These are phyloP conservation scores for Sugiyamaella grinbergsii DNA, from an alignment of 1,139 yeast genomes.

Conservation along the genomic window DNA sequence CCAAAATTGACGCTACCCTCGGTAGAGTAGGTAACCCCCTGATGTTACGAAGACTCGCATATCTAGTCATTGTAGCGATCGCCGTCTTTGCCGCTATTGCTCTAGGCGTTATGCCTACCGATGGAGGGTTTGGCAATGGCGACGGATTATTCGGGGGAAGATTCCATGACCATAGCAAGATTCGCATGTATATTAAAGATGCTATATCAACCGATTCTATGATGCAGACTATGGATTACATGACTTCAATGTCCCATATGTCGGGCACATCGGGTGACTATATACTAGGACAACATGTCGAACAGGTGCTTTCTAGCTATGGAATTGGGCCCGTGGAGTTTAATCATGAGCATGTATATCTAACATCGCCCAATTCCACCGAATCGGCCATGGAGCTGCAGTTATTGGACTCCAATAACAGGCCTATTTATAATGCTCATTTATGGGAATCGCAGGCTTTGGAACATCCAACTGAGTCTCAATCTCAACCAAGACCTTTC, in stretches of 20 bases:
- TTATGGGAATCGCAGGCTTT: conserved; percentile 37
- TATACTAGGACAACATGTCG: conserved; percentile 65
- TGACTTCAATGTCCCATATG: conserved; percentile 81
- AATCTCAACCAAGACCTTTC: conserved; percentile 49
- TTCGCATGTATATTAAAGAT: conserved; percentile 52
- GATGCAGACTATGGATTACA: conserved; percentile 70
- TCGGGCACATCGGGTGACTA: conserved; percentile 88
- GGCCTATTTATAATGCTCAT: conserved; percentile 35
- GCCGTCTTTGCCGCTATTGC: conserved; percentile 60
- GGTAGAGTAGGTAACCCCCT: conserved; percentile 80
- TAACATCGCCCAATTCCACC: conserved; percentile 57
- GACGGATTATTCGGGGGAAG: conserved; percentile 51
- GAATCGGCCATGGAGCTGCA: conserved; percentile 34
- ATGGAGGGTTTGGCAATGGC: conserved; percentile 47
- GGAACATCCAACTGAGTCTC: conserved; percentile 31
- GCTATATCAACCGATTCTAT: conserved; percentile 60
- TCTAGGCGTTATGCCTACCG: conserved; percentile 50
- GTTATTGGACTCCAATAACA: conserved; percentile 27
- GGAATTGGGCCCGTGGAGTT: conserved; percentile 52
- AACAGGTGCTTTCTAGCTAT: conserved; percentile 57
- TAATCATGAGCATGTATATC: conserved; percentile 53
- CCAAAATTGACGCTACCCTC: conserved; percentile 58
- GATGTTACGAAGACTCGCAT: conserved; percentile 73
- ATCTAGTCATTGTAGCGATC: conserved; percentile 62
- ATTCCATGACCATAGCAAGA: conserved; percentile 59